Percentiles rank a stretch among this genome's conserved stretches.
Evolutionary conservation across 1,139 yeast genomes (phyloP).

Genomic region (Yamadazyma diospyri): DNA sequence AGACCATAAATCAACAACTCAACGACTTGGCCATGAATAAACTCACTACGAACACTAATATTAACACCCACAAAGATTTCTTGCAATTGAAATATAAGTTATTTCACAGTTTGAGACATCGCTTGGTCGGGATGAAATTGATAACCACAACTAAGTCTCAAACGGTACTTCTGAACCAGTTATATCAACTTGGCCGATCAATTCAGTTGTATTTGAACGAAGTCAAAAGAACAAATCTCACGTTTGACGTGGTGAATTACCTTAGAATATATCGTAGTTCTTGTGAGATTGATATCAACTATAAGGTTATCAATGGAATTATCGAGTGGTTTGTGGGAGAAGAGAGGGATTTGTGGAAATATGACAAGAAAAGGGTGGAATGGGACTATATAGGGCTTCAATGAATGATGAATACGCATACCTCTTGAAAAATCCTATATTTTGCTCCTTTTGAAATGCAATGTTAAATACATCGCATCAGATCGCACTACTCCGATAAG

Average conservation of each 20-base stretch:
- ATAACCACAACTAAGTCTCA: conserved; percentile 24
- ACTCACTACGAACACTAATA: conserved; percentile 8
- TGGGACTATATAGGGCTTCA: conserved; percentile 24
- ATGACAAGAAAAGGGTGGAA: conserved; percentile 17
- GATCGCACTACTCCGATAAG: too few relatives aligned
- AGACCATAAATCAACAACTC: conserved; percentile 20
- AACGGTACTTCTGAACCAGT: conserved; percentile 17
- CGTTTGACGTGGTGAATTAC: conserved; percentile 15
- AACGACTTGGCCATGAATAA: conserved; percentile 19
- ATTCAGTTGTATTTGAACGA: conserved; percentile 16
- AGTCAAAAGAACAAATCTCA: conserved; percentile 9
- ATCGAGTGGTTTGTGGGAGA: conserved; percentile 22
- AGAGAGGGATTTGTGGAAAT: conserved; percentile 22
- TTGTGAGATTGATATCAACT: conserved; percentile 13
- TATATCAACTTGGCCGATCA: conserved; percentile 16
- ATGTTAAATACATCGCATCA: too few relatives aligned
- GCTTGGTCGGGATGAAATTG: conserved; percentile 18
- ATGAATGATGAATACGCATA: too few relatives aligned
- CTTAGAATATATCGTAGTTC: conserved; percentile 9
- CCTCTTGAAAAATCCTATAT: too few relatives aligned
- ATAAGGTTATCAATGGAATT: conserved; percentile 24
- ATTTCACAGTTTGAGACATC: conserved; percentile 33
- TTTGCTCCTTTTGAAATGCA: too few relatives aligned
- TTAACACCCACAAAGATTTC: conserved; percentile 7
- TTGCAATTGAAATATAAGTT: conserved; percentile 15